phyloP scores from a whole-genome alignment of 208 protist genomes.

The Tetramitus jugosus region DNA sequence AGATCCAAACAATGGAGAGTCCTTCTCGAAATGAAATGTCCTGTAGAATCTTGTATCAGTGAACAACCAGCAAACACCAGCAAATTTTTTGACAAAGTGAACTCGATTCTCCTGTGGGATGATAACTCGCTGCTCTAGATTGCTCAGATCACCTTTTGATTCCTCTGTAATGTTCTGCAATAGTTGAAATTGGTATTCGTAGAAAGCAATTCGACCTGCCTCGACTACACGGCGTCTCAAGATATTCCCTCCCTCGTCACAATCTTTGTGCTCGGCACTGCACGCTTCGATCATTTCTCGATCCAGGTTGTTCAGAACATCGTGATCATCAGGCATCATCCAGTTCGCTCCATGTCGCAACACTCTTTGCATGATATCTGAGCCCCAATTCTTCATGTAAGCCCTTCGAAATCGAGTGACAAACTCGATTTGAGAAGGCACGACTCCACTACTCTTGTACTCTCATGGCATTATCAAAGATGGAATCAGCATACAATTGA shows the following conservation, averaged over 20 bases:
- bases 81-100: not conserved
- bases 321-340: constrained; percentile 15
- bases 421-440: too few relatives aligned
- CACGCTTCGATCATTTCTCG: not conserved
- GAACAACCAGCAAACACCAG: not conserved
- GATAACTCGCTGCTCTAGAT: too few relatives aligned
- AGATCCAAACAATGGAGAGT: not conserved
- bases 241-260: too few relatives aligned
- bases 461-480: not conserved
- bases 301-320: constrained; percentile 10
- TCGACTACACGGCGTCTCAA: not conserved
- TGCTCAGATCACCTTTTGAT: too few relatives aligned
- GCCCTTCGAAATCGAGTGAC: not conserved
- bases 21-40: not conserved
- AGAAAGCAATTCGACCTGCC: not conserved
- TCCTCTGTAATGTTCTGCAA: not conserved
- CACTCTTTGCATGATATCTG: not conserved
- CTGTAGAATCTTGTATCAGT: not conserved
- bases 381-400: not conserved
- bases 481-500: not conserved
- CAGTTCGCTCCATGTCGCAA: constrained; percentile 1
- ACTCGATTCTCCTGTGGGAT: too few relatives aligned
- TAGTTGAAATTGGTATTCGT: constrained; percentile 5
- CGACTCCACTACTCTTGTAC: too few relatives aligned
- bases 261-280: too few relatives aligned